Percentiles rank a stretch among this genome's conserved stretches.
Evolutionary conservation across 352 stramenopile genomes (phyloP).

Genomic region (Pythium periplocum): DNA sequence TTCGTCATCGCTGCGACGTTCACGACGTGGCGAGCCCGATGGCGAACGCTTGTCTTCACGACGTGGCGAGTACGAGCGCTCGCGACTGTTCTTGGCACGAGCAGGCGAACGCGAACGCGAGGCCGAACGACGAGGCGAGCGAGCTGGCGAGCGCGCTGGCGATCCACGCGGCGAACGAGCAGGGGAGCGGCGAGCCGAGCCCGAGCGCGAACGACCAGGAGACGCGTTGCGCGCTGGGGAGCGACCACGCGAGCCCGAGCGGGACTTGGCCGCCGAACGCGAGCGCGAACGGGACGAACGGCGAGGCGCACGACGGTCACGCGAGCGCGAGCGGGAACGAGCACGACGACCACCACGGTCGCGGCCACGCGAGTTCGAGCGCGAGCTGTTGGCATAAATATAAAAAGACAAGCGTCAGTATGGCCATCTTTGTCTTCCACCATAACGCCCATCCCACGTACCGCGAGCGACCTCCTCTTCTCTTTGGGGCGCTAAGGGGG

Average conservation of each 20-base stretch:
- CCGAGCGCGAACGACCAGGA: conserved; percentile 35
- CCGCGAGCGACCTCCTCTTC: conserved; percentile 9
- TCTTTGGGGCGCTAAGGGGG: too few relatives aligned
- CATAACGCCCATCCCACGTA: neutral
- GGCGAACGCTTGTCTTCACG: conserved; percentile 48
- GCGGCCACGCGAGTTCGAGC: conserved; percentile 37
- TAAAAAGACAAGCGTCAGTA: too few relatives aligned
- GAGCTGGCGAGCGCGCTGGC: conserved; percentile 29
- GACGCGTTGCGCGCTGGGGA: conserved; percentile 4
- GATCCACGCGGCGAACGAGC: conserved; percentile 34
- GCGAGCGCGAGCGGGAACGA: conserved; percentile 36
- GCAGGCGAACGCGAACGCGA: conserved; percentile 34
- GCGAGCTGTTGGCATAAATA: conserved; percentile 18
- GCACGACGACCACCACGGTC: conserved; percentile 14
- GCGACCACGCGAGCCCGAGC: conserved; percentile 24
- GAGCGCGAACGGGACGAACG: conserved; percentile 12
- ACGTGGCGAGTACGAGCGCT: conserved; percentile 43
- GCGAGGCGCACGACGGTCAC: conserved; percentile 30
- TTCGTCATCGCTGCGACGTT: conserved; percentile 20
- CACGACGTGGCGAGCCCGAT: conserved; percentile 35
- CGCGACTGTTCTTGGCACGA: conserved; percentile 20
- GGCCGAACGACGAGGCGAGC: conserved; percentile 20
- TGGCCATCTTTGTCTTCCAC: too few relatives aligned
- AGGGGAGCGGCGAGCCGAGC: conserved; percentile 23
- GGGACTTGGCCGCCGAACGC: conserved; percentile 39